Base-by-base conservation (phyloP, 2,329 filamentous ascomycete genomes). In the Cladophialophora yegresii region DNA sequence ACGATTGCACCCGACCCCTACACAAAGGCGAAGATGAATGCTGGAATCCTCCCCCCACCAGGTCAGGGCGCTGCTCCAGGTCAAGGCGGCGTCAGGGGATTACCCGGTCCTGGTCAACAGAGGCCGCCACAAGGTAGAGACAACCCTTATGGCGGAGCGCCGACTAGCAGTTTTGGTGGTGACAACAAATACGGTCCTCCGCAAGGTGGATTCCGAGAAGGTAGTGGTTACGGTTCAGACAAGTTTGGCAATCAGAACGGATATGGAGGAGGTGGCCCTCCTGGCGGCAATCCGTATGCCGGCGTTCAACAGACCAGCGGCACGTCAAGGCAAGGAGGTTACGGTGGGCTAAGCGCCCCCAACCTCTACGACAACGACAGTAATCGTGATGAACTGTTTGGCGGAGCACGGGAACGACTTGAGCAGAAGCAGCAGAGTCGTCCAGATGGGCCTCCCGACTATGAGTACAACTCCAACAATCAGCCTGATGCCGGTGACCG, bases 321-420 rank as follows among this genome's bases (percentile, higher is more conserved):
- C n/a, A 80, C 79, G 61, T 80, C 80, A 69, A 78, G 80, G 49
- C 70, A 77, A 66, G 80, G 82, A 66, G 83, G 83, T 58, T 85
- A 85, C 68, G 83, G 83, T 65, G 83, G 83, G n/a, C 73, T 86
- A 61, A 84, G 84, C 54, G 76, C 79, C 53, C 71, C 75, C 55
- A 78, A 80, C 67, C 79, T 80, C 57, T 80, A 82, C 61, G 81
- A 84, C 68, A 81, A 82, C 36, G 85, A 87, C 64, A 79, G 78
- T 43, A 84, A 82, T 62, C 78, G 84, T 66, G 82, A 84, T 71
- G 84, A 83, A 53, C 78, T 88, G 1, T 87, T 88, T 64, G 85
- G 85, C 23, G 82, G 82, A 64, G 84, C 85, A 2, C 74, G 78
- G 20, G 76, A 84, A 60, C 76, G 84, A 59, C 73, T 76, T 47